Conservation (phyloP, 257 asterid genomes). For the Buddleja alternifolia region DNA sequence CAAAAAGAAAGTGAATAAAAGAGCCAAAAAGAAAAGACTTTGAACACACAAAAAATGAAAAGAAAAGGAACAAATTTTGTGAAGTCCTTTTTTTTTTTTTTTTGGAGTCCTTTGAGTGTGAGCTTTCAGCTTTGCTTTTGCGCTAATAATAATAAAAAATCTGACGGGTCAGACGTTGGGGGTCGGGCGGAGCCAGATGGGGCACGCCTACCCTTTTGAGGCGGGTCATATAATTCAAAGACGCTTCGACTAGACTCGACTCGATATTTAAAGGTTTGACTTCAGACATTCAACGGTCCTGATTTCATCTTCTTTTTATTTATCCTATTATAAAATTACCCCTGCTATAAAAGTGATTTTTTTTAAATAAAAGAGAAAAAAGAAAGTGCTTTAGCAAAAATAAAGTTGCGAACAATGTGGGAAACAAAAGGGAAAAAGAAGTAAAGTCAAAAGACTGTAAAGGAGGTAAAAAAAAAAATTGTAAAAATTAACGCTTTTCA, state of each 20-base stretch:
- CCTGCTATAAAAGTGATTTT: conserved; percentile 13
- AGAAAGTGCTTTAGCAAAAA: conserved; percentile 47
- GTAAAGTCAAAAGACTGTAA: conserved; percentile 22
- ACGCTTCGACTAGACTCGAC: too few species aligned
- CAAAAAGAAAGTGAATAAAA: conserved; percentile 38
- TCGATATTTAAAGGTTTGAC: conserved; percentile 55
- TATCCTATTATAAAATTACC: neutral
- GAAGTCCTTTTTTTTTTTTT: too few species aligned
- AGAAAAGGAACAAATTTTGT: conserved; percentile 23
- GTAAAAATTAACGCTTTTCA: conserved; percentile 8
- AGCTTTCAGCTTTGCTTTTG: conserved; percentile 41
- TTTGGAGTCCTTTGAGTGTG: conserved; percentile 25
- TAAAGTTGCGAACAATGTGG: conserved; percentile 56
- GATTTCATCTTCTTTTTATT: conserved; percentile 25
- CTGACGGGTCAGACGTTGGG: conserved; percentile 53
- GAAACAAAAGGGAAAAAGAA: conserved; percentile 26
- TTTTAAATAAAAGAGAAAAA: conserved; percentile 10
- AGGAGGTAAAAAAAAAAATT: conserved; percentile 24
- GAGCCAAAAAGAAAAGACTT: conserved; percentile 9
- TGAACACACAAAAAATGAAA: neutral
- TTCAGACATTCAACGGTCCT: conserved; percentile 29
- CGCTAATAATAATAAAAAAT: conserved; percentile 22
- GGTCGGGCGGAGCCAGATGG: conserved; percentile 37
- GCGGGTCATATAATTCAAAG: conserved; percentile 41
- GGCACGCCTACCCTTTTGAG: conserved; percentile 39